Evolutionary conservation across 306 rosid genomes (phyloP), one percentile per base, ranked within the genome.

Genomic region (Quercus gilva): DNA sequence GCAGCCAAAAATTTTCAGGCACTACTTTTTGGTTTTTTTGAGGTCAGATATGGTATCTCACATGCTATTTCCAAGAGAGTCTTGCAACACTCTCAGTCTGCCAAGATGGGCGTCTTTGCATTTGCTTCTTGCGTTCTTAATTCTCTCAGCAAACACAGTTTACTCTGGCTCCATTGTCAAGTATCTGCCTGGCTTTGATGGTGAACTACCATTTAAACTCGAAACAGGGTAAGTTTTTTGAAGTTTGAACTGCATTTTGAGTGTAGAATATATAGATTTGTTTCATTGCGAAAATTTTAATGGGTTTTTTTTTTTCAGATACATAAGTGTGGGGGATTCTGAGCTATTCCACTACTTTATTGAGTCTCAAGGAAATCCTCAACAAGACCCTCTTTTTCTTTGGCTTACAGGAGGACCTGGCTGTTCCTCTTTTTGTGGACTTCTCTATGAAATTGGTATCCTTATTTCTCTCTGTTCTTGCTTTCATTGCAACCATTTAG

Each of bases 351-450:
- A 70, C 70, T 78, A 70, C 28, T 78, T 78, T 76, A 69, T 78
- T 3, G 76, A 78, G 71, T 69, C 81, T 20, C 51, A 55, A 25
- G 58, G 81, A 43, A 71, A 78, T 37, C 81, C 81, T 56, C 70
- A 58, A 43, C 51, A 69, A 37, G 84, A 80, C 29, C 84, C 79
- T n/a, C 64, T 80, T 12, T 68, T 80, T 58, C 74, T 74, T 51
- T 80, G 84, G 84, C 25, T 80, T 9, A 19, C 79, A 1, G 79
- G 79, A 41, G 84, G 84, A 55, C 84, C 79, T 41, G 84, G 79
- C 19, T 80, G 84, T 57, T 37, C 75, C 18, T 55, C 79, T n/a
- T 31, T 74, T 53, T 0, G 3, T 28, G 79, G 79, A 74, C 1
- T 80, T 11, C 1, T 74, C 52, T 74, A 80, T 80, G 84, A 75